Evolutionary conservation across 1,284 basidiomycete genomes (phyloP).

Genomic region (Athelia psychrophila): DNA sequence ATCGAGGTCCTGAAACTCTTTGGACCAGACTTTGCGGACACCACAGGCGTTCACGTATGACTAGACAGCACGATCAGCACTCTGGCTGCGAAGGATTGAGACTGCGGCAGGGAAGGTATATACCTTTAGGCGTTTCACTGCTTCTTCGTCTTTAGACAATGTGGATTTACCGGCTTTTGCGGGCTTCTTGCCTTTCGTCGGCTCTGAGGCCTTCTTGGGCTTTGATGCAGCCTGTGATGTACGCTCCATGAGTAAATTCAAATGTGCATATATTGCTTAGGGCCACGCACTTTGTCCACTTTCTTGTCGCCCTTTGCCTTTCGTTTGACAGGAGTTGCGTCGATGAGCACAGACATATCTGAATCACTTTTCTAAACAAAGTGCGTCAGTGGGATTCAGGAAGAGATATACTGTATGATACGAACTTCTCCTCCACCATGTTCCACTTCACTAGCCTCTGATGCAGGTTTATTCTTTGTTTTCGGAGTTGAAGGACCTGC

Average conservation of each 20-base stretch:
- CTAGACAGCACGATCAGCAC: slow-evolving; percentile 28
- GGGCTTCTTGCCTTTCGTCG: slow-evolving; percentile 22
- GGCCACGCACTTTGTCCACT: slow-evolving; percentile 26
- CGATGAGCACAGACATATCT: slow-evolving; percentile 57
- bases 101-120: background rate
- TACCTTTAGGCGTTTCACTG: slow-evolving; percentile 57
- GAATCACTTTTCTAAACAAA: slow-evolving; percentile 47
- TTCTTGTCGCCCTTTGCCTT: slow-evolving; percentile 30
- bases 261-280: background rate
- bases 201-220: slow-evolving; percentile 16
- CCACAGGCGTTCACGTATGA: slow-evolving; percentile 76
- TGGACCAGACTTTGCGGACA: slow-evolving; percentile 78
- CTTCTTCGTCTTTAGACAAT: slow-evolving; percentile 55
- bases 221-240: slow-evolving; percentile 12
- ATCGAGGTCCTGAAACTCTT: slow-evolving; percentile 65
- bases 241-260: background rate
- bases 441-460: slow-evolving; percentile 4
- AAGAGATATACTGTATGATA: background rate
- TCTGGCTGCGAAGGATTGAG: slow-evolving; percentile 15
- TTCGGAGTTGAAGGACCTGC: background rate
- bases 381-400: background rate
- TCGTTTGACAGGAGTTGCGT: slow-evolving; percentile 47
- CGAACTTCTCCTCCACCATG: slow-evolving; percentile 5
- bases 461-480: background rate
- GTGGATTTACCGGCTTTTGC: background rate